Evolutionary conservation across 2,329 filamentous ascomycete genomes (phyloP), one percentile per base, ranked within the genome.

Genomic region (Bipolaris oryzae): DNA sequence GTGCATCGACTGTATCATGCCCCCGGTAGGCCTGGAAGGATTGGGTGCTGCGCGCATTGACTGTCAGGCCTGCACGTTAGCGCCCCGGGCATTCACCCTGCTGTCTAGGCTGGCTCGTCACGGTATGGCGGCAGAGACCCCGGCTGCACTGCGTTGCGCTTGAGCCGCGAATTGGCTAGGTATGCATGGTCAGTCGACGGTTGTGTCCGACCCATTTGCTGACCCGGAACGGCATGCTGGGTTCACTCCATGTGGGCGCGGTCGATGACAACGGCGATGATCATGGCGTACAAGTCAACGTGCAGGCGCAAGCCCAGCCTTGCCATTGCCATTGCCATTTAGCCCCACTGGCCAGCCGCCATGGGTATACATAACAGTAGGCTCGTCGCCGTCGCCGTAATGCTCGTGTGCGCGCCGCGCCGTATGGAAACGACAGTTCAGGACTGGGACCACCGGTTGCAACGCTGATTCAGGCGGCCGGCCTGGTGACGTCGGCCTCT

Each of bases 151-250:
- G 67, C 54, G 53, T 65, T 63, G 61, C 63, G 66, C 70, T 71
- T 69, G 67, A 73, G 71, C 72, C 72, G 67, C 71, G 65, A 64
- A 54, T 47, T 64, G 67, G 63, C 63, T 54, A 64, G 65, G 55
- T 56, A 53, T 55, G 46, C 54, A 62, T 65, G 53, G 64, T 57
- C 57, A 63, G 57, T 64, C 56, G 53, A 70, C 67, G 71, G 70
- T 68, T 69, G 66, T 61, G 69, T 67, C 71, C 71, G 71, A 71
- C 62, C 73, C 68, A 71, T 66, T 71, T 61, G 65, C 64, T 64
- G 63, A 64, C 68, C 71, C 70, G 72, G 71, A 71, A 74, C 72
- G 58, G 61, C 57, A 57, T 62, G 61, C 68, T 69, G 71, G 71
- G 70, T 64, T 64, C 50, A 38, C 35, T 56, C 20, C 21, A 48